Base-by-base conservation (phyloP, 1,139 yeast species). In the Taphrina pruni region DNA sequence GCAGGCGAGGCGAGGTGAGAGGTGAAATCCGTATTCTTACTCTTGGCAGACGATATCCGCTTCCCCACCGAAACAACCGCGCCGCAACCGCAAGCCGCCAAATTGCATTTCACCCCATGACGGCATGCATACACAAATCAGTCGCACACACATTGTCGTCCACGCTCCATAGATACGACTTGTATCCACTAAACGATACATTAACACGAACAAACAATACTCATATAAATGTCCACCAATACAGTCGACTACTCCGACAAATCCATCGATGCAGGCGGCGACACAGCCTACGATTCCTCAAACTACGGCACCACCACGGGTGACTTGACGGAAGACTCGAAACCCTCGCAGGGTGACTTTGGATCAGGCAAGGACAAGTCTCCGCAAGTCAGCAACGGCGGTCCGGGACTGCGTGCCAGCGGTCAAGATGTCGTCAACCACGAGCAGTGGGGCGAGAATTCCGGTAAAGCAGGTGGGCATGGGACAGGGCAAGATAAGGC, bases 181-280 rank as follows among this genome's bases (percentile, higher is more conserved):
- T 26, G 4, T 26, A 26, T 26, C 32, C 32, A 1, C 32, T 26
- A 26, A 26, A 26, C 1, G 32, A 1, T 26, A 4, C 32, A 1
- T 4, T 26, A 1, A 26, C 32, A 26, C 2, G 32, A 39, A 39
- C 43, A 39, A 39, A 39, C 43, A 14, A 14, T 14, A 14, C 11
- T 14, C 43, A 39, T 3, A 14, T 11, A 36, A 46, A 64, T 64
- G 67, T 64, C 67, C 17, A 20, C 51, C 20, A 55, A 43, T 32
- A 64, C 61, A 5, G 38, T 64, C 17, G 67, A 64, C 48, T 64
- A 64, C 48, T 32, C 41, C 8, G 67, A 64, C 55, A n/a, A 17
- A 20, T 39, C 46, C 56, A 64, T 64, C 26, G 67, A 64, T 41
- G 61, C 67, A 36, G 67, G 67, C 48, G 67, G 67, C 35, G 67